Percentiles rank a stretch among this genome's conserved stretches.
phyloP scores from a whole-genome alignment of 2,329 filamentous ascomycete species.

The Aspergillus pseudotamarii region DNA sequence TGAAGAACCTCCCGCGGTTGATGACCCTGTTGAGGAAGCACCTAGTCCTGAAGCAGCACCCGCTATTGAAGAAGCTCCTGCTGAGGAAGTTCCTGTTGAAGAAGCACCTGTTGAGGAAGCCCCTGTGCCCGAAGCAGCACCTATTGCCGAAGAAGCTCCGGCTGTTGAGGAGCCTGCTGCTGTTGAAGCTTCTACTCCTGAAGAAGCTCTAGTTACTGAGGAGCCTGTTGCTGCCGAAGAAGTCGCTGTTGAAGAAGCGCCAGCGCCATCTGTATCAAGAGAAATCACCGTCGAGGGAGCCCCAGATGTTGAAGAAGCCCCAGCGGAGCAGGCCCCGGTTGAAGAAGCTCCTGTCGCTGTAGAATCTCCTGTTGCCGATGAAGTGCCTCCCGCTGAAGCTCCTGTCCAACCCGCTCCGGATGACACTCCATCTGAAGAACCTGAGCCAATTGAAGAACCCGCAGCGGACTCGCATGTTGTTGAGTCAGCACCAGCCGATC shows the following conservation, averaged over 20 bases:
- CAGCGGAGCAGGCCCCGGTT: slow-evolving; percentile 20
- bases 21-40: slow-evolving; percentile 14
- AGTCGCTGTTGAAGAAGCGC: slow-evolving; percentile 4
- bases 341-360: slow-evolving; percentile 10
- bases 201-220: slow-evolving; percentile 17
- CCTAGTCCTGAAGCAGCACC: slow-evolving; percentile 13
- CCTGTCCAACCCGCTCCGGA: slow-evolving; percentile 14
- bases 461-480: background rate
- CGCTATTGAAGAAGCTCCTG: slow-evolving; percentile 16
- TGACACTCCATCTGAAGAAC: slow-evolving; percentile 15
- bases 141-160: slow-evolving; percentile 17
- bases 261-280: background rate
- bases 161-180: slow-evolving; percentile 18
- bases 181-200: slow-evolving; percentile 13
- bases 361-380: slow-evolving; percentile 12
- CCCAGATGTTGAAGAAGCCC: slow-evolving; percentile 11
- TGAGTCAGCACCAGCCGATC: slow-evolving; percentile 12
- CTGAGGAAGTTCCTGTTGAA: slow-evolving; percentile 14
- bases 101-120: slow-evolving; percentile 17
- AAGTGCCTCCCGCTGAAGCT: slow-evolving; percentile 10
- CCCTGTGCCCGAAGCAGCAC: too few relatives aligned
- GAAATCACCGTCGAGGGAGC: background rate
- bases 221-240: slow-evolving; percentile 16
- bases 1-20: slow-evolving; percentile 10
- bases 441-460: slow-evolving; percentile 8